Percentiles rank a stretch among this genome's conserved stretches.
Conservation (phyloP, 2,329 filamentous ascomycete species). For the Epichloe uncinata region DNA sequence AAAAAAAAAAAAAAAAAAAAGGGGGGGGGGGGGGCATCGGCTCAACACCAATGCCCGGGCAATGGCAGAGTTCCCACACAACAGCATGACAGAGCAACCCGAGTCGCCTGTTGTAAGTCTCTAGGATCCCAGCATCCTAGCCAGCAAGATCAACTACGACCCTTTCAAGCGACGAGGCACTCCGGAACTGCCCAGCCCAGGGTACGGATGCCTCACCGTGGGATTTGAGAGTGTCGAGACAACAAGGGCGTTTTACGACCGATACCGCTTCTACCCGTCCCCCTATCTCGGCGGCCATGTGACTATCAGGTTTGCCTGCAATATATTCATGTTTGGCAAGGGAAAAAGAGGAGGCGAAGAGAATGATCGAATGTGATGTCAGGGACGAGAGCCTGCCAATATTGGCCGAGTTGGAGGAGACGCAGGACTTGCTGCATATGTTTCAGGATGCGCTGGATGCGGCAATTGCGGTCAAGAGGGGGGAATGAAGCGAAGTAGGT, state of each 20-base stretch:
- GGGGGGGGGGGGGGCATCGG: background rate
- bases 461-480: conserved; percentile 7
- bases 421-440: conserved; percentile 27
- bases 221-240: conserved; percentile 31
- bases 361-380: conserved; percentile 25
- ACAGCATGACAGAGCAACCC: conserved; percentile 12
- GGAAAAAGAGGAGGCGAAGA: conserved; percentile 21
- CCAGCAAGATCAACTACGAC: conserved; percentile 20
- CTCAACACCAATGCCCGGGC: conserved; percentile 31
- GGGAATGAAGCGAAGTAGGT: background rate
- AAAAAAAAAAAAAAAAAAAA: no score
- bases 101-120: conserved; percentile 25
- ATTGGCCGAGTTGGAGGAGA: conserved; percentile 32
- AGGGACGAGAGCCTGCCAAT: conserved; percentile 28
- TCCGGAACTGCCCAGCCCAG: conserved; percentile 31
- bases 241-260: conserved; percentile 35
- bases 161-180: conserved; percentile 24
- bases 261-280: conserved; percentile 33
- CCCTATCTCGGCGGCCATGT: conserved; percentile 41
- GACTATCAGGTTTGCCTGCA: conserved; percentile 36
- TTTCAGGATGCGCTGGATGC: conserved; percentile 9
- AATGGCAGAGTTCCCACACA: conserved; percentile 26
- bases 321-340: conserved; percentile 28
- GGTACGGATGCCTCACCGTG: conserved; percentile 41
- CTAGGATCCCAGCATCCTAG: conserved; percentile 29